Conservation (phyloP, 352 stramenopile species). For the Phytophthora hibernalis region DNA sequence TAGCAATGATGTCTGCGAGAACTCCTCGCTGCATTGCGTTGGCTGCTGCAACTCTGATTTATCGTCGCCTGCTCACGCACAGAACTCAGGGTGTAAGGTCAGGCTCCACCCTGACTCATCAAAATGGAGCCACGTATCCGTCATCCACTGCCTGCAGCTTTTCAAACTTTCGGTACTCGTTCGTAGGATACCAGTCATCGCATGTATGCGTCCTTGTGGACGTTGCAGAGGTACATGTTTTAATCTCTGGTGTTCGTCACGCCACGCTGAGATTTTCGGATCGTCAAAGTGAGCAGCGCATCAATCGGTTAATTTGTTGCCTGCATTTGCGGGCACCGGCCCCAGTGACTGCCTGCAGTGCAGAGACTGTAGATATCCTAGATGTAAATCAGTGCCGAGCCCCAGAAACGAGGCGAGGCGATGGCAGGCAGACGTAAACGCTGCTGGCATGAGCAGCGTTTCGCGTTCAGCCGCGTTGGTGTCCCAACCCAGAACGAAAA, state of each 20-base stretch:
- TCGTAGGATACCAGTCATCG: constrained; percentile 5
- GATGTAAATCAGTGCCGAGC: constrained; percentile 35
- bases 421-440: constrained; percentile 43
- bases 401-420: constrained; percentile 31
- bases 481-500: constrained; percentile 23
- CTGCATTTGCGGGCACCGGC: neutral
- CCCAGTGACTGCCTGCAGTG: constrained; percentile 2
- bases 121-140: neutral
- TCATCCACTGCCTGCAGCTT: neutral
- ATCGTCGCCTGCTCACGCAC: constrained; percentile 23
- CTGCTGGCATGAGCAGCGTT: constrained; percentile 7
- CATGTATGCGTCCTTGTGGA: constrained; percentile 5
- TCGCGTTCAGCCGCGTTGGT: constrained; percentile 1
- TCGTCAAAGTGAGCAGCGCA: constrained; percentile 23
- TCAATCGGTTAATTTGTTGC: constrained; percentile 15
- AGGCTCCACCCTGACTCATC: constrained; percentile 21
- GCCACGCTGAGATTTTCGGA: constrained; percentile 21
- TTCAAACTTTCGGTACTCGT: constrained; percentile 19
- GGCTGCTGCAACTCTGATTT: constrained; percentile 29
- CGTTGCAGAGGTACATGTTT: constrained; percentile 18
- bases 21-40: constrained; percentile 23
- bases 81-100: constrained; percentile 29
- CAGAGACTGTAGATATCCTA: constrained; percentile 13
- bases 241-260: constrained; percentile 36
- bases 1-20: constrained; percentile 2